A percentile compares a stretch with the other conserved stretches of the same genome.
Conservation (phyloP, 495 filamentous ascomycete species). For the Aspergillus nidulans region DNA sequence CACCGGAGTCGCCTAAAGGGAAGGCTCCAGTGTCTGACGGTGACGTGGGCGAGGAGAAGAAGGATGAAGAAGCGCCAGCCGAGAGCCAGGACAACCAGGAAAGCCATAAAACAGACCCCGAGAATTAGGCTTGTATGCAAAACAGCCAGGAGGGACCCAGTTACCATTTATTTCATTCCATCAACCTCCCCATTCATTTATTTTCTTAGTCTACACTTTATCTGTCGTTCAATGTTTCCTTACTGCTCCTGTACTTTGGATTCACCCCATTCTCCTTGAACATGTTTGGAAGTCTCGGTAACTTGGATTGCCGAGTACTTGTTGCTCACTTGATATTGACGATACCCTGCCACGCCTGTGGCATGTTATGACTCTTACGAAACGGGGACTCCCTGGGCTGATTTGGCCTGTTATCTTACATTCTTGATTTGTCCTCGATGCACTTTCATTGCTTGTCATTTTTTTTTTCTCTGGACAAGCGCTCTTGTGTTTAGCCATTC, state of each 20-base stretch:
- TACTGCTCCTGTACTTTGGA: background rate
- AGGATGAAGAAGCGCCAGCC: background rate
- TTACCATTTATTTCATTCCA: background rate
- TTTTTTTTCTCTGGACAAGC: background rate
- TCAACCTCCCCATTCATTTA: background rate
- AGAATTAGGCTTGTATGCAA: background rate
- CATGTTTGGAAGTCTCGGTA: background rate
- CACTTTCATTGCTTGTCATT: background rate
- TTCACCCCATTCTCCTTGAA: background rate
- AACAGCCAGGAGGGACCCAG: no score
- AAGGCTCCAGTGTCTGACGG: slow-evolving; percentile 7
- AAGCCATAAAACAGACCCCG: background rate
- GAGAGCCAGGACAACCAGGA: background rate
- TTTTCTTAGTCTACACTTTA: background rate
- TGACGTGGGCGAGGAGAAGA: slow-evolving; percentile 5
- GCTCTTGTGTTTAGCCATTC: background rate
- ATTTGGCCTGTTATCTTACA: slow-evolving; percentile 6
- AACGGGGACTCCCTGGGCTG: slow-evolving; percentile 8
- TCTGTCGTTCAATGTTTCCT: background rate
- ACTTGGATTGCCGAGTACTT: background rate
- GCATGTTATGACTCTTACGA: slow-evolving; percentile 24
- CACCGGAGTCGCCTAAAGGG: slow-evolving; percentile 3
- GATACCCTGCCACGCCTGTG: slow-evolving; percentile 25
- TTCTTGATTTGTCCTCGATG: background rate
- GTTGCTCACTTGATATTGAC: slow-evolving; percentile 19